Conservation (phyloP, 768 basidiomycete genomes). For the Glaciozyma martinii region DNA sequence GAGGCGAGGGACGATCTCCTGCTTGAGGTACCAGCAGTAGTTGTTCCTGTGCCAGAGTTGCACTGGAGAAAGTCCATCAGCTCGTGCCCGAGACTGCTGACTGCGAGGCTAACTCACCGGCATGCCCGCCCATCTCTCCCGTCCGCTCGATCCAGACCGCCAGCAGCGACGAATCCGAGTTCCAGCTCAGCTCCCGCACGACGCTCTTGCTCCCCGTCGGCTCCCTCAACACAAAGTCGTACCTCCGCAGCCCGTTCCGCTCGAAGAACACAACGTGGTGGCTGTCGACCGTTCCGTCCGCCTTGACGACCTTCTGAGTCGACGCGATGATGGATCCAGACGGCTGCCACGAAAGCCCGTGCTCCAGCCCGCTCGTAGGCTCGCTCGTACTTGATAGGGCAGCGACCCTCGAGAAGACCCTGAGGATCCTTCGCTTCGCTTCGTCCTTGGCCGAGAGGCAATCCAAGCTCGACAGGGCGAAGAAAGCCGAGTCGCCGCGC, state of each 20-base stretch:
- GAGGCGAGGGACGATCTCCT: constrained; percentile 55
- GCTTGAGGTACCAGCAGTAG: constrained; percentile 97
- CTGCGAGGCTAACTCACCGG: constrained; percentile 48
- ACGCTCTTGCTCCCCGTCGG: constrained; percentile 45
- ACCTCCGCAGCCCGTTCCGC: constrained; percentile 83
- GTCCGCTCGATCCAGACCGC: constrained; percentile 71
- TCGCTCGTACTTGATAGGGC: constrained; percentile 76
- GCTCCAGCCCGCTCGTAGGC: constrained; percentile 70
- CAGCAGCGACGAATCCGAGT: constrained; percentile 73
- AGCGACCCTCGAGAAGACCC: constrained; percentile 68
- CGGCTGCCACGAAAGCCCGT: constrained; percentile 71
- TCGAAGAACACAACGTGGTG: constrained; percentile 93
- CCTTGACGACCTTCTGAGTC: constrained; percentile 67
- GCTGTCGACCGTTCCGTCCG: constrained; percentile 53
- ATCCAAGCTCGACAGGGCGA: constrained; percentile 70
- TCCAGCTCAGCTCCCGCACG: constrained; percentile 74
- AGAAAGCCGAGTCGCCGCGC: constrained; percentile 87
- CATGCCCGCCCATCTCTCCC: constrained; percentile 47
- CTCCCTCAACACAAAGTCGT: constrained; percentile 63
- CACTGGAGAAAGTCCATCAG: constrained; percentile 45
- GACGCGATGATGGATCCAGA: constrained; percentile 75
- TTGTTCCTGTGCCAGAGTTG: constrained; percentile 93
- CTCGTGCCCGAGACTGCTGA: neutral
- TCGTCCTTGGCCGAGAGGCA: constrained; percentile 35
- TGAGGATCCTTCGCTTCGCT: constrained; percentile 49